Percentiles rank a stretch among this genome's conserved stretches.
Conservation (phyloP, 2,329 filamentous ascomycete genomes). For the Penicillium sp. region DNA sequence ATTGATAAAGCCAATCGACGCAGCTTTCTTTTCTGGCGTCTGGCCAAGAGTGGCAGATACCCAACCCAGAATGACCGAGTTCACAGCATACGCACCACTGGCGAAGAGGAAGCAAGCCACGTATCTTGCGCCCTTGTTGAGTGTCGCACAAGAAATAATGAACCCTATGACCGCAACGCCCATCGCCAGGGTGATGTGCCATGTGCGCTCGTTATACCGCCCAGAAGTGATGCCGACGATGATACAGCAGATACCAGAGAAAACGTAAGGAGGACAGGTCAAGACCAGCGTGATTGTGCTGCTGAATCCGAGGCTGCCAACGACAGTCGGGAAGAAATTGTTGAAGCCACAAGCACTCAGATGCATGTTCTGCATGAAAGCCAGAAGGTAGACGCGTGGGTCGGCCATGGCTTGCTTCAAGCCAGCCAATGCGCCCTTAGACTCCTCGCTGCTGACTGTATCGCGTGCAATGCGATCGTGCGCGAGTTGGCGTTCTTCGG, state of each 20-base stretch:
- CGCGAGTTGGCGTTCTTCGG: conserved; percentile 52
- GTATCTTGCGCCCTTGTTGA: conserved; percentile 23
- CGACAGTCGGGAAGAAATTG: conserved; percentile 46
- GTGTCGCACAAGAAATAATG: conserved; percentile 16
- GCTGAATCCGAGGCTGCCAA: conserved; percentile 49
- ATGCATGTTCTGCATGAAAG: conserved; percentile 51
- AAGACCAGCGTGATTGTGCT: conserved; percentile 51
- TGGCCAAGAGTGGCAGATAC: conserved; percentile 40
- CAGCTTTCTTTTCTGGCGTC: conserved; percentile 44
- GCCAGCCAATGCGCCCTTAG: conserved; percentile 45
- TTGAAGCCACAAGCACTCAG: conserved; percentile 47
- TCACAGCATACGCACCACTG: conserved; percentile 27
- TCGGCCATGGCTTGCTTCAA: conserved; percentile 34
- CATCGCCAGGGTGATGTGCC: conserved; percentile 18
- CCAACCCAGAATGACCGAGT: conserved; percentile 44
- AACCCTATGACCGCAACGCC: conserved; percentile 23
- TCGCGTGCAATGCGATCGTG: conserved; percentile 54
- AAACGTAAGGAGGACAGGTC: conserved; percentile 33
- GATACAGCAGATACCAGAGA: conserved; percentile 7
- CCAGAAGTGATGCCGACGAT: conserved; percentile 6
- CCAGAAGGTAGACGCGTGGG: conserved; percentile 44
- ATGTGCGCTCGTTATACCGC: conserved; percentile 22
- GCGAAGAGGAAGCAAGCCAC: conserved; percentile 27
- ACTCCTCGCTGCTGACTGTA: conserved; percentile 52
- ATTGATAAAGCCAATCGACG: conserved; percentile 41